A percentile compares a stretch with the other conserved stretches of the same genome.
Evolutionary conservation across 2,329 filamentous ascomycete genomes (phyloP).

Genomic region (Cytospora mali): DNA sequence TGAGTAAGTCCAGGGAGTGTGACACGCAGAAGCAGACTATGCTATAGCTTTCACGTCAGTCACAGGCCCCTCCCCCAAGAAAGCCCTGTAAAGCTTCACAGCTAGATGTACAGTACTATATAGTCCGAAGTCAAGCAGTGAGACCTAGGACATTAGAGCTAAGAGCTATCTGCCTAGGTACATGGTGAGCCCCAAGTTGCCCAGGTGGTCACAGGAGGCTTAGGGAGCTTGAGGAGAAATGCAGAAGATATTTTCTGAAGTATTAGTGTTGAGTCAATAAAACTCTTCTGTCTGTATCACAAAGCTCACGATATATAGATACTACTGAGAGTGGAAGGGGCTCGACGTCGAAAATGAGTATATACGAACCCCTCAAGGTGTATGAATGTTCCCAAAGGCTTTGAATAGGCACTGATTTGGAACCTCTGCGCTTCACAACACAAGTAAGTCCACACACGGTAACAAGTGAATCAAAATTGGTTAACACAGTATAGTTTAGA

Average conservation of each 20-base stretch:
- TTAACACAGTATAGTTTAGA: neutral
- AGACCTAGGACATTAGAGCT: neutral
- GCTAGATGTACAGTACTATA: neutral
- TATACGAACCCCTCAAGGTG: neutral
- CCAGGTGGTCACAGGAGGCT: too few species aligned
- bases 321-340: neutral
- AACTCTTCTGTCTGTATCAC: too few species aligned
- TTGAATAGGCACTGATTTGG: neutral
- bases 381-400: neutral
- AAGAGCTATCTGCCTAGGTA: too few species aligned
- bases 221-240: neutral
- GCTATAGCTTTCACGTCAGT: neutral
- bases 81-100: neutral
- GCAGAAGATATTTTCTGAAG: too few species aligned
- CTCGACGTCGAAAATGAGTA: neutral
- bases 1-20: neutral
- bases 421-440: neutral
- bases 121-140: neutral
- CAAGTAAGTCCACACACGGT: neutral
- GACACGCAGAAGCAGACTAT: neutral
- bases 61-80: neutral
- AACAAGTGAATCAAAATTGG: neutral
- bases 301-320: neutral
- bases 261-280: too few species aligned
- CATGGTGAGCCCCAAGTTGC: too few species aligned